A percentile compares a stretch with the other conserved stretches of the same genome.
Conservation (phyloP, 1,139 yeast genomes). For the Lodderomyces beijingensis region DNA sequence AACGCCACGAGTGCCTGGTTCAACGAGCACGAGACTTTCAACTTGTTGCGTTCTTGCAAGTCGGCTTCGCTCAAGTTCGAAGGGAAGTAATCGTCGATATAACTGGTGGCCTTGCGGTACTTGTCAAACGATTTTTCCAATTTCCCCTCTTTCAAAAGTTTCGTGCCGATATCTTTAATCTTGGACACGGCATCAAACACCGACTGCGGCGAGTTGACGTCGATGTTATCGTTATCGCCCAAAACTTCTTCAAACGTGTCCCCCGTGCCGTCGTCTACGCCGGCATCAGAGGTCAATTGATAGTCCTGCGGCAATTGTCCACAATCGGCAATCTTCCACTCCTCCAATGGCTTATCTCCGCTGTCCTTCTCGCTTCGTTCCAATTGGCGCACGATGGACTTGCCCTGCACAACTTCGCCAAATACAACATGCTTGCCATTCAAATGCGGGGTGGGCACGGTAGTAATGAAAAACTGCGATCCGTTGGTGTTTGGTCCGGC, state of each 20-base stretch:
- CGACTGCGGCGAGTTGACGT: slow-evolving; percentile 52
- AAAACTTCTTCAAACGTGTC: slow-evolving; percentile 76
- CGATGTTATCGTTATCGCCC: slow-evolving; percentile 68
- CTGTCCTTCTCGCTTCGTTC: slow-evolving; percentile 66
- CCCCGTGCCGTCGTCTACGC: slow-evolving; percentile 74
- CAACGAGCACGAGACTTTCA: slow-evolving; percentile 60
- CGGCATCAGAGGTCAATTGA: slow-evolving; percentile 30
- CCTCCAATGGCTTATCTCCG: slow-evolving; percentile 60
- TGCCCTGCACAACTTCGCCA: slow-evolving; percentile 84
- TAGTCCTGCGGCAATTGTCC: slow-evolving; percentile 70
- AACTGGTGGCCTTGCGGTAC: slow-evolving; percentile 66
- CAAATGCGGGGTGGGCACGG: slow-evolving; percentile 78
- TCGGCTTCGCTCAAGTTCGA: slow-evolving; percentile 59
- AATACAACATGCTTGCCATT: slow-evolving; percentile 96
- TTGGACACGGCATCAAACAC: slow-evolving; percentile 62
- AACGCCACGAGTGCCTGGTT: slow-evolving; percentile 76
- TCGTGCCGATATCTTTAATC: slow-evolving; percentile 80
- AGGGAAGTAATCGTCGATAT: slow-evolving; percentile 70
- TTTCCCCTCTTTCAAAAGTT: slow-evolving; percentile 62
- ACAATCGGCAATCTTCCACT: slow-evolving; percentile 70
- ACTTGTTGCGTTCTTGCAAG: slow-evolving; percentile 41
- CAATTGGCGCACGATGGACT: slow-evolving; percentile 69
- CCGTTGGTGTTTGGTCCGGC: slow-evolving; percentile 96
- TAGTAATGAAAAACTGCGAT: slow-evolving; percentile 88
- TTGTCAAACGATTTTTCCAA: slow-evolving; percentile 55